Evolutionary conservation across 768 basidiomycete species (phyloP), one percentile per base, ranked within the genome.

Genomic region (Artomyces pyxidatus): DNA sequence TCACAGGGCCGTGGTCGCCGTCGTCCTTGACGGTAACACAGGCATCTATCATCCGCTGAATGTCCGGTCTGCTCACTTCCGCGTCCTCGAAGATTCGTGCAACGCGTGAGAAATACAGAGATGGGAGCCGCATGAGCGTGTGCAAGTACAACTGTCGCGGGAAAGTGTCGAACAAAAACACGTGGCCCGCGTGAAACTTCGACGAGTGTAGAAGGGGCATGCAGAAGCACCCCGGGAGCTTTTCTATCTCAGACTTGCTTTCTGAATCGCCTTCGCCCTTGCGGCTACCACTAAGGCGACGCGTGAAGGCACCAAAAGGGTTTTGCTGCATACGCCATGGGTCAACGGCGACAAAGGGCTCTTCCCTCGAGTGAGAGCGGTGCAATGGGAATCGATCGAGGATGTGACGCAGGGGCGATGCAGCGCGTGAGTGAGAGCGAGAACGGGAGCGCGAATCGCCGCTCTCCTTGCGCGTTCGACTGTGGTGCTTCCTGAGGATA

Each of bases 61-160:
- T 76, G 58, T 90, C 88, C 8, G 81, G 84, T 52, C 73, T 73
- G 59, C 85, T 85, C 44, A 90, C 75, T 47, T 89, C 81, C 2
- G 87, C 86, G 49, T 87, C 85, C 56, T 83, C 76, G 54, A 88
- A 88, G 23, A 89, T 76, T 42, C 78, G 74, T 3, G 84, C 77
- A 21, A 90, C 88, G 3, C 88, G 80, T 3, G 81, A 76, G 63
- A 88, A 90, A 59, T 90, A 90, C 58, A 88, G 69, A 0, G 83
- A 76, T 2, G 88, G 88, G n/a, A 90, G 73, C 14, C 80, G 75
- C 16, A 89, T 71, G 7, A 89, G 75, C 23, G 67, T 37, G 40
- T 67, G 63, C 38, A 75, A 62, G 55, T 77, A 78, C 0, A 64
- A 23, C 53, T 74, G 71, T 21, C 74, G 65, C 0, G 73, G 68